Evolutionary conservation across 768 basidiomycete species (phyloP).

Genomic region (Podaxis pistillaris): DNA sequence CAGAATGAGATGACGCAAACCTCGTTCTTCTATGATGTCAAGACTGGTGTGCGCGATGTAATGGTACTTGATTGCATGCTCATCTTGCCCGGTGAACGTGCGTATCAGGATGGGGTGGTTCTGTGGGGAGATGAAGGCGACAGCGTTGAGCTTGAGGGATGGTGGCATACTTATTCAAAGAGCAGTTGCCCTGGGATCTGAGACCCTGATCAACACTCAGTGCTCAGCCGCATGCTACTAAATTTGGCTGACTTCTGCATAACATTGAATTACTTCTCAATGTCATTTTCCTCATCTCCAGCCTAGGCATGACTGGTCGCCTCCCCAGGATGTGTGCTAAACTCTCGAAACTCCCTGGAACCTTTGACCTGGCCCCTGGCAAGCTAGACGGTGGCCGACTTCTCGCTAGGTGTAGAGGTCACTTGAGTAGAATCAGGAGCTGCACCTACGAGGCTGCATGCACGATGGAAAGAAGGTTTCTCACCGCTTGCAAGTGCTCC

Average conservation of each 20-base stretch:
- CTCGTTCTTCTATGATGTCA: constrained; percentile 90
- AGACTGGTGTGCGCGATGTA: constrained; percentile 89
- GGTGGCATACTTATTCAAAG: constrained; percentile 48
- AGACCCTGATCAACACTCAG: not conserved
- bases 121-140: constrained; percentile 82
- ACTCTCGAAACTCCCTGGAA: too few species aligned
- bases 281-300: too few species aligned
- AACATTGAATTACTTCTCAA: too few species aligned
- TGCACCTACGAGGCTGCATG: too few species aligned
- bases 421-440: too few species aligned
- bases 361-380: too few species aligned
- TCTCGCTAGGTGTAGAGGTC: too few species aligned
- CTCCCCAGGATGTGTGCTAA: too few species aligned
- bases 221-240: not conserved
- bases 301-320: too few species aligned
- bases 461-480: too few species aligned
- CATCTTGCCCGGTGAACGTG: constrained; percentile 59
- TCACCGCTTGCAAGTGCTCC: too few species aligned
- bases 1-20: constrained; percentile 39
- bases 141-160: constrained; percentile 71
- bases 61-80: constrained; percentile 73
- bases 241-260: not conserved
- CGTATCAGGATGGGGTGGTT: constrained; percentile 82
- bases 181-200: not conserved
- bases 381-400: too few species aligned